Evolutionary conservation across 2,329 filamentous ascomycete genomes (phyloP).

Genomic region (Leptographium lundbergii): DNA sequence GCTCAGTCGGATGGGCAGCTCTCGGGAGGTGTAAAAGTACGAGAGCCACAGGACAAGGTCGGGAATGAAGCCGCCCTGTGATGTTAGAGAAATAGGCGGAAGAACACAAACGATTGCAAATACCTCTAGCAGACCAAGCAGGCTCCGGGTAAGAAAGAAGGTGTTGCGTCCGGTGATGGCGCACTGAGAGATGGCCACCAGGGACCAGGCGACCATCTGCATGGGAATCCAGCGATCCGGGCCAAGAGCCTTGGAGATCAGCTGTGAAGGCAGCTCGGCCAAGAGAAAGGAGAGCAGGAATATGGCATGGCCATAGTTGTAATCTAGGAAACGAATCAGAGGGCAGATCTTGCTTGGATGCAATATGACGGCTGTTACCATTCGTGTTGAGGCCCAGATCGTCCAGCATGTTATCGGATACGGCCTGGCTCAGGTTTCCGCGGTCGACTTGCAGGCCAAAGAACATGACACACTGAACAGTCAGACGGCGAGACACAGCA

Average conservation of each 20-base stretch:
- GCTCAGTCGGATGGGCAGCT: constrained; percentile 20
- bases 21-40: constrained; percentile 22
- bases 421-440: constrained; percentile 22
- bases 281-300: constrained; percentile 40
- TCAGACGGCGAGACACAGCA: neutral
- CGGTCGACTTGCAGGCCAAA: constrained; percentile 23
- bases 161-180: constrained; percentile 16
- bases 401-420: constrained; percentile 22
- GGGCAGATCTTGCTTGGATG: neutral
- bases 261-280: constrained; percentile 48
- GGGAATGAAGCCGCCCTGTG: constrained; percentile 21
- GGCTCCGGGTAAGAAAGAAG: constrained; percentile 18
- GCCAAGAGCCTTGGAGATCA: constrained; percentile 40
- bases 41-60: constrained; percentile 22
- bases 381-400: constrained; percentile 22
- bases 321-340: constrained; percentile 19
- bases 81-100: neutral
- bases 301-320: constrained; percentile 42
- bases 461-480: constrained; percentile 20
- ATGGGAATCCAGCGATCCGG: constrained; percentile 24
- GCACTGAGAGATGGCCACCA: constrained; percentile 20
- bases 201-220: constrained; percentile 22
- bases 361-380: constrained; percentile 7
- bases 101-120: neutral
- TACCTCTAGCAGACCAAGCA: constrained; percentile 19